Evolutionary conservation across 225 moss, liverwort and hornwort species (phyloP).

Genomic region (Bryoerythrophyllum caledonicum): DNA sequence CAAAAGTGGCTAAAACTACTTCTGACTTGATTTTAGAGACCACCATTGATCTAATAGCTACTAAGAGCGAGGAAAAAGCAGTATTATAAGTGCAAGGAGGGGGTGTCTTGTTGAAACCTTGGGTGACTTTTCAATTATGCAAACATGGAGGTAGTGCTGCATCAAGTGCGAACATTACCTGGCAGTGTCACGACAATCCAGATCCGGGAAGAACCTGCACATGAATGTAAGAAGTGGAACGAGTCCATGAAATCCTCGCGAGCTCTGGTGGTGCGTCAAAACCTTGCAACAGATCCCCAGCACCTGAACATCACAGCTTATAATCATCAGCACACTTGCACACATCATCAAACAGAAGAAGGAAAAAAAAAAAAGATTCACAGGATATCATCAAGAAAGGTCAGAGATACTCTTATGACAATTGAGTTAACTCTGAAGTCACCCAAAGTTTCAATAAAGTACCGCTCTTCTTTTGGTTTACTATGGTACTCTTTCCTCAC

Average conservation of each 20-base stretch:
- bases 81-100: too few species aligned
- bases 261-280: conserved; percentile 83
- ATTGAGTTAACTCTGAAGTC: too few species aligned
- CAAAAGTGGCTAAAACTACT: too few species aligned
- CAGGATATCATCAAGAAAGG: background rate
- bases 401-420: background rate
- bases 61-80: too few species aligned
- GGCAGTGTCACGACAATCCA: conserved; percentile 96
- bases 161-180: conserved; percentile 48
- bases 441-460: too few species aligned
- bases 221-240: conserved; percentile 78
- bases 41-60: too few species aligned
- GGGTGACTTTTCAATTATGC: background rate
- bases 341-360: background rate
- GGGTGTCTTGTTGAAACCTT: too few species aligned
- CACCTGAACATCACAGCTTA: conserved; percentile 57
- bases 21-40: too few species aligned
- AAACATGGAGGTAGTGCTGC: background rate
- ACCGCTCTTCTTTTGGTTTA: too few species aligned
- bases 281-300: conserved; percentile 92
- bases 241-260: conserved; percentile 81
- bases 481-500: too few species aligned
- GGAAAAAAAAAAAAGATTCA: background rate
- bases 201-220: conserved; percentile 82
- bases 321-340: conserved; percentile 34